phyloP scores from a whole-genome alignment of 768 basidiomycete genomes.

The Exidia glandulosa region DNA sequence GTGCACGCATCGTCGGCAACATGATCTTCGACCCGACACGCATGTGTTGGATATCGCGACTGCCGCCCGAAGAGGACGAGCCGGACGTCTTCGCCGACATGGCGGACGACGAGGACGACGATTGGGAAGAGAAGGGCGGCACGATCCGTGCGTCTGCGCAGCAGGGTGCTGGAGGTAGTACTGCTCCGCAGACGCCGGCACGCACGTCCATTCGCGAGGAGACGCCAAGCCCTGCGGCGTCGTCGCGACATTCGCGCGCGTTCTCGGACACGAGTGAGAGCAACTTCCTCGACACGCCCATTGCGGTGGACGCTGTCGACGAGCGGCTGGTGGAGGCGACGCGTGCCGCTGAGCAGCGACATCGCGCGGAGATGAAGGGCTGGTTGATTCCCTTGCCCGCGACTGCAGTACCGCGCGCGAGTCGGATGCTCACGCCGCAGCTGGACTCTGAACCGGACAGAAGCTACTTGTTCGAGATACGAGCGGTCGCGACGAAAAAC shows the following conservation, averaged over 20 bases:
- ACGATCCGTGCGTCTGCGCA: slow-evolving; percentile 63
- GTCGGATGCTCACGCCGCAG: slow-evolving; percentile 10
- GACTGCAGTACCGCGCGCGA: slow-evolving; percentile 8
- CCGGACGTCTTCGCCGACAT: slow-evolving; percentile 92
- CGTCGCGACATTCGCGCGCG: slow-evolving; percentile 44
- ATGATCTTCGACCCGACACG: slow-evolving; percentile 94
- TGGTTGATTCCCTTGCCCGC: slow-evolving; percentile 34
- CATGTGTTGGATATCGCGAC: slow-evolving; percentile 91
- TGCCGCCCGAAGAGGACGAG: slow-evolving; percentile 83
- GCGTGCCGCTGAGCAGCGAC: slow-evolving; percentile 68
- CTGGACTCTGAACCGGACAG: slow-evolving; percentile 36
- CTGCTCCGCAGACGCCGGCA: slow-evolving; percentile 4
- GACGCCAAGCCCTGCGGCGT: slow-evolving; percentile 41
- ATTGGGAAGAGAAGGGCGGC: slow-evolving; percentile 57
- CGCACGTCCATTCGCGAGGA: slow-evolving; percentile 18
- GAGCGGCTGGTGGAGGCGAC: slow-evolving; percentile 64
- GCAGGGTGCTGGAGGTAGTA: background rate
- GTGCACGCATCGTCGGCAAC: slow-evolving; percentile 87
- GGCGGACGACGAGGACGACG: slow-evolving; percentile 77
- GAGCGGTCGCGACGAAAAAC: slow-evolving; percentile 57
- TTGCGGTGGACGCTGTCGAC: slow-evolving; percentile 55
- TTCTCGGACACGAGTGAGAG: slow-evolving; percentile 71
- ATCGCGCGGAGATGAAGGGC: slow-evolving; percentile 73
- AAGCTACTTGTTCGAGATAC: slow-evolving; percentile 66
- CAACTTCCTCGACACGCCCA: slow-evolving; percentile 31